Evolutionary conservation across 2,329 filamentous ascomycete species (phyloP).

Genomic region (Colletotrichum neosansevieriae): DNA sequence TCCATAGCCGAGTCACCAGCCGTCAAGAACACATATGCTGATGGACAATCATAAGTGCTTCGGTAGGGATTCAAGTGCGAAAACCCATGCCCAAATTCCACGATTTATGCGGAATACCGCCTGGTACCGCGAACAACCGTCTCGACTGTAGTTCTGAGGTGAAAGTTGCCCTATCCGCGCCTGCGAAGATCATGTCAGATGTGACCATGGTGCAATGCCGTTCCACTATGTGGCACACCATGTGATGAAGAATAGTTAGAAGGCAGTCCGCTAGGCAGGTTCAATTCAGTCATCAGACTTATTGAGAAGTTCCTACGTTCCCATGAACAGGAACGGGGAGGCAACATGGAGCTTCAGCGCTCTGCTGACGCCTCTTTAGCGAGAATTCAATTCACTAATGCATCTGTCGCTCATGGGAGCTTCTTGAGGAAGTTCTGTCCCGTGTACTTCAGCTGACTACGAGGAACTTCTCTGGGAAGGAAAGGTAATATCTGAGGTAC

Average conservation of each 20-base stretch:
- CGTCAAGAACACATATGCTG: not conserved
- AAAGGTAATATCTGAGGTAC: not conserved
- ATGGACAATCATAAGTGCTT: slow-evolving; percentile 13
- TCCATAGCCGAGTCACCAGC: slow-evolving; percentile 12
- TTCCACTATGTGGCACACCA: slow-evolving; percentile 16
- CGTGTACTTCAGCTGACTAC: slow-evolving; percentile 1
- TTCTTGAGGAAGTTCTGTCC: not conserved
- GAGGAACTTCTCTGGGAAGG: not conserved
- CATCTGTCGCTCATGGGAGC: not conserved
- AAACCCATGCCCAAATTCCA: not conserved
- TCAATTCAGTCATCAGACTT: not conserved
- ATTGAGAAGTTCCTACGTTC: not conserved
- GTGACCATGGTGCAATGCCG: not conserved
- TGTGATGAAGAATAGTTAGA: slow-evolving; percentile 5
- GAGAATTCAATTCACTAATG: not conserved
- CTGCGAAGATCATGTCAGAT: slow-evolving; percentile 20
- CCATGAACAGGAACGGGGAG: not conserved
- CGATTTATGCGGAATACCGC: not conserved
- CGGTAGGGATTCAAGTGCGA: not conserved
- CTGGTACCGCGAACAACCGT: not conserved
- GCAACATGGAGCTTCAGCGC: no score
- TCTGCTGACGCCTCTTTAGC: not conserved
- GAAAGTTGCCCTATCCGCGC: slow-evolving; percentile 21
- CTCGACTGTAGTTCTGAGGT: slow-evolving; percentile 11
- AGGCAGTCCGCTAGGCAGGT: not conserved